Evolutionary conservation across 305 asterid species (phyloP).

Genomic region (Fraxinus floribunda): DNA sequence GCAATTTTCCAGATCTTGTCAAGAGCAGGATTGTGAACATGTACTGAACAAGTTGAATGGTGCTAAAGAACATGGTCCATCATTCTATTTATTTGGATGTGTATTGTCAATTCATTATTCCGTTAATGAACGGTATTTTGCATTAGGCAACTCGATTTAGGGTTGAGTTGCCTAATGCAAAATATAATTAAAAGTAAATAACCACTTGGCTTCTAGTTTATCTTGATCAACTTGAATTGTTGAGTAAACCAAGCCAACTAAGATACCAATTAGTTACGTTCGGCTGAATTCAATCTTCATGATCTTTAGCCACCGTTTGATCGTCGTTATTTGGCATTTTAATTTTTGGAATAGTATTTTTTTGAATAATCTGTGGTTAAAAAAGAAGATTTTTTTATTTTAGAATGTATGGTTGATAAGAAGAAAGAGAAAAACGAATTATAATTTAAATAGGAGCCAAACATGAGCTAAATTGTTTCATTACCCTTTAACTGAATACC

Average conservation of each 20-base stretch:
- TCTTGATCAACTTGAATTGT: neutral
- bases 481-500: neutral
- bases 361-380: neutral
- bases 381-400: too few relatives aligned
- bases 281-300: neutral
- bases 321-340: too few relatives aligned
- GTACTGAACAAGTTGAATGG: neutral
- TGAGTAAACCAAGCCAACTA: neutral
- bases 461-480: neutral
- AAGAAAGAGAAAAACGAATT: neutral
- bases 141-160: neutral
- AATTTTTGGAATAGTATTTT: too few relatives aligned
- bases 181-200: neutral
- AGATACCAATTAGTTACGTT: neutral
- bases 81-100: neutral
- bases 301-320: neutral
- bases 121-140: neutral
- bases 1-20: neutral
- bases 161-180: neutral
- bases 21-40: neutral
- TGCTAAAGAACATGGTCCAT: neutral
- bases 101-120: neutral
- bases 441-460: neutral
- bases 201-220: neutral
- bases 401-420: neutral